phyloP scores from a whole-genome alignment of 2,329 filamentous ascomycete genomes.

The Coniochaeta sp. region DNA sequence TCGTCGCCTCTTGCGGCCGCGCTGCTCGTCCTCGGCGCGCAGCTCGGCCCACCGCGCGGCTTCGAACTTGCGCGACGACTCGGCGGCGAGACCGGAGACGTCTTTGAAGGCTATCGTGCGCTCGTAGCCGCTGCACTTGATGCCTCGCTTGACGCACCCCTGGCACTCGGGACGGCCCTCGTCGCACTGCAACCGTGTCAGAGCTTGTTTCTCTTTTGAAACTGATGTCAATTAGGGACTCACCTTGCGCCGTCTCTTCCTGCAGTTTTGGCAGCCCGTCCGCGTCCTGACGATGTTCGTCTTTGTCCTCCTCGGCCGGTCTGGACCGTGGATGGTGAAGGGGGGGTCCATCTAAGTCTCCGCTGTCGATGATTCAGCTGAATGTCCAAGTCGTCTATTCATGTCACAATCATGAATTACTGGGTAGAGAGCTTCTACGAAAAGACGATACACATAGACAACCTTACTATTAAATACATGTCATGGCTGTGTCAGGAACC shows the following conservation, averaged over 20 bases:
- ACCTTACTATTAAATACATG: background rate
- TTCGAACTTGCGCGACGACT: conserved; percentile 1
- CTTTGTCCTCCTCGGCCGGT: background rate
- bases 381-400: no score
- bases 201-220: background rate
- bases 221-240: background rate
- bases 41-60: background rate
- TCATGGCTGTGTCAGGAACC: background rate
- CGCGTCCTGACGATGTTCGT: background rate
- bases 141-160: background rate
- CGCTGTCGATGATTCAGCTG: no score
- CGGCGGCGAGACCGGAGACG: background rate
- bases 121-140: conserved; percentile 1
- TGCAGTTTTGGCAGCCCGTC: conserved; percentile 1
- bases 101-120: conserved; percentile 1
- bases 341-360: background rate
- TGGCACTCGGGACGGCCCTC: background rate
- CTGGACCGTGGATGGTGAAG: background rate
- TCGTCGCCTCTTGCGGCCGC: background rate
- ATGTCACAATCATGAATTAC: no score
- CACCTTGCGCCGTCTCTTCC: background rate
- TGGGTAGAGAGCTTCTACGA: no score
- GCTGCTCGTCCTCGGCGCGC: background rate
- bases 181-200: background rate
- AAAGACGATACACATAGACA: no score